phyloP scores from a whole-genome alignment of 2,329 filamentous ascomycete genomes.

The Colletotrichum ledebouriae region DNA sequence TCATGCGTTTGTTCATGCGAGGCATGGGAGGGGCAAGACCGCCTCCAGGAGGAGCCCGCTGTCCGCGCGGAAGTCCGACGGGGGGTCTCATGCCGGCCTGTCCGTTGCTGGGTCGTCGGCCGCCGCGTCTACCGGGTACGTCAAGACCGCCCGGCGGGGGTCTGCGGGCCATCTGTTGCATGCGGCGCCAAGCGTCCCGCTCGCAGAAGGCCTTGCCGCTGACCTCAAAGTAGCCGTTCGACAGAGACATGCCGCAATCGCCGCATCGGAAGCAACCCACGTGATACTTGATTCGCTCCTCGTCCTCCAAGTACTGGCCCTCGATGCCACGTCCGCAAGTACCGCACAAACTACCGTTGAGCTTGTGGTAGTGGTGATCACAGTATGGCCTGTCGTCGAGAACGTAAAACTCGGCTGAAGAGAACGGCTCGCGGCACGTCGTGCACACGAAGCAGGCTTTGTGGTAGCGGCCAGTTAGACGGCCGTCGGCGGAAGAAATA shows the following conservation, averaged over 20 bases:
- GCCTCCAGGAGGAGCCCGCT: conserved; percentile 41
- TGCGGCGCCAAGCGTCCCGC: conserved; percentile 78
- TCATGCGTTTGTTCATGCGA: conserved; percentile 74
- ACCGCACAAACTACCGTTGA: conserved; percentile 88
- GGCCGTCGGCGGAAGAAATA: conserved; percentile 91
- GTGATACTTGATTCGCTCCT: conserved; percentile 83
- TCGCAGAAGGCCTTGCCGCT: conserved; percentile 87
- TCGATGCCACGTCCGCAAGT: conserved; percentile 89
- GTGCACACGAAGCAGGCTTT: conserved; percentile 94
- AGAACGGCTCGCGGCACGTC: conserved; percentile 84
- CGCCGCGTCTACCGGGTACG: conserved; percentile 24
- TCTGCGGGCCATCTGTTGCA: conserved; percentile 54
- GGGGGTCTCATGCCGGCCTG: conserved; percentile 42
- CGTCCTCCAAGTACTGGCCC: conserved; percentile 91
- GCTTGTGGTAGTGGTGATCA: conserved; percentile 89
- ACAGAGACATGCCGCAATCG: conserved; percentile 80
- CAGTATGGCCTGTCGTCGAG: conserved; percentile 90
- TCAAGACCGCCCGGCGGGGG: conserved; percentile 36
- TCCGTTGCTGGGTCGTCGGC: conserved; percentile 35
- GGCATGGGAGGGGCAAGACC: conserved; percentile 52
- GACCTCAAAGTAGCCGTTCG: conserved; percentile 93
- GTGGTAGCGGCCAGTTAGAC: conserved; percentile 93
- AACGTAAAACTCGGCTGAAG: conserved; percentile 93
- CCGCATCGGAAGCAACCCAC: conserved; percentile 87
- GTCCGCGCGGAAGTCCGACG: conserved; percentile 40